Evolutionary conservation across 1,284 basidiomycete genomes (phyloP), one percentile per base, ranked within the genome.

Genomic region (Chalciporus sp.): DNA sequence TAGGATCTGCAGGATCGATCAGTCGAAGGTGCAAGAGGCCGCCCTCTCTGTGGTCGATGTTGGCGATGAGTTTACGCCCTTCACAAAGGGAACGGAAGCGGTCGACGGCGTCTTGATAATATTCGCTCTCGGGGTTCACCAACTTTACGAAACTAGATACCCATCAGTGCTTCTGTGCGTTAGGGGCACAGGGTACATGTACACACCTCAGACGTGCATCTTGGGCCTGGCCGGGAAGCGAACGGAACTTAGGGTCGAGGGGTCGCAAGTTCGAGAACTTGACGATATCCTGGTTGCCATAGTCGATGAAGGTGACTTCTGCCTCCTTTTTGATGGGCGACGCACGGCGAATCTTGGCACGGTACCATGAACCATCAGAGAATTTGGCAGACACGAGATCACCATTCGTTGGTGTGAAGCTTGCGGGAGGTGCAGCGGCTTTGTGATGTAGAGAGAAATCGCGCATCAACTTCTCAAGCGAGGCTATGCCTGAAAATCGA

Each of bases 311-410:
- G 7, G 86, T 89, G 37, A 95, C 86, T 67, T 94, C 92, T 3
- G 89, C 92, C 71, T 93, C 90, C 70, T 90, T 94, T 76, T 94
- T 95, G 47, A 92, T 66, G 4, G 87, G 84, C 33, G 90, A 95
- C 23, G 85, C 77, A 35, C 90, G 83, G 56, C 88, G 88, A 58
- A 97, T 87, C 74, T 86, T 90, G 41, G 95, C 95, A 52, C 95
- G 90, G 72, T 97, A 98, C 95, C 95, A 98, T 55, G 88, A 82
- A 23, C 92, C 89, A 71, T 97, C 94, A 19, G 88, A 90, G 72
- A 92, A 93, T 68, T 90, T 91, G 9, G 90, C 95, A 20, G 93
- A 93, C 17, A 98, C 92, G 20, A 97, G 79, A 57, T 98, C 95
- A 27, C 95, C 95, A 17, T 81, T 83, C 66, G 83, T 86, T 2